Conservation (phyloP, 192 early-diverging fungal genomes). For the Backusella tarrabulga region DNA sequence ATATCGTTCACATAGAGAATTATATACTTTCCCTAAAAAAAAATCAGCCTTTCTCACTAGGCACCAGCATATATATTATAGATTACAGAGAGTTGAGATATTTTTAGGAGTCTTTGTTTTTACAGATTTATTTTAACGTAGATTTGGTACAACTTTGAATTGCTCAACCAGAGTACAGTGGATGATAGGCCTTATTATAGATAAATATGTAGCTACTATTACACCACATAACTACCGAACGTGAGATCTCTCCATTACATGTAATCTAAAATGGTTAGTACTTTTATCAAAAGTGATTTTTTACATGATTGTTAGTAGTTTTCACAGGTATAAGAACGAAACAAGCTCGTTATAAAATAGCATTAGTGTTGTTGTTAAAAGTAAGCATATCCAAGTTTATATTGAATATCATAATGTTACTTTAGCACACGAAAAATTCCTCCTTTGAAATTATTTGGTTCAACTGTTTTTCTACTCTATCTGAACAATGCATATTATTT, state of each 20-base stretch:
- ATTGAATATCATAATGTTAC: neutral
- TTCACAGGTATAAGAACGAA: neutral
- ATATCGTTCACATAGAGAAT: neutral
- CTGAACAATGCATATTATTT: slow-evolving; percentile 6
- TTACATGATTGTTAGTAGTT: neutral
- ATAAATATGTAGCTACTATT: neutral
- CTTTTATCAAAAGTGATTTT: neutral
- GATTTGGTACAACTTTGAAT: neutral
- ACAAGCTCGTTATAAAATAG: neutral
- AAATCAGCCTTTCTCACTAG: neutral
- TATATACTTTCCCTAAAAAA: neutral
- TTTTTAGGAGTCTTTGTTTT: neutral
- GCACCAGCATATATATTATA: neutral
- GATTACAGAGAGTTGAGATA: neutral
- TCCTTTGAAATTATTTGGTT: neutral
- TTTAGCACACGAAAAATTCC: neutral
- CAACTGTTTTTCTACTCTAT: slow-evolving; percentile 1
- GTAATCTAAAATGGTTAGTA: neutral
- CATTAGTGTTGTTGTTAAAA: neutral
- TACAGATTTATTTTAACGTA: neutral
- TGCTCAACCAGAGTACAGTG: neutral
- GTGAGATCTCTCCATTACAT: neutral
- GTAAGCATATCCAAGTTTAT: neutral
- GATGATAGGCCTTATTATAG: neutral
- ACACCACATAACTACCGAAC: neutral